phyloP scores from a whole-genome alignment of 2,329 filamentous ascomycete genomes.

The Trichoderma hamatum region DNA sequence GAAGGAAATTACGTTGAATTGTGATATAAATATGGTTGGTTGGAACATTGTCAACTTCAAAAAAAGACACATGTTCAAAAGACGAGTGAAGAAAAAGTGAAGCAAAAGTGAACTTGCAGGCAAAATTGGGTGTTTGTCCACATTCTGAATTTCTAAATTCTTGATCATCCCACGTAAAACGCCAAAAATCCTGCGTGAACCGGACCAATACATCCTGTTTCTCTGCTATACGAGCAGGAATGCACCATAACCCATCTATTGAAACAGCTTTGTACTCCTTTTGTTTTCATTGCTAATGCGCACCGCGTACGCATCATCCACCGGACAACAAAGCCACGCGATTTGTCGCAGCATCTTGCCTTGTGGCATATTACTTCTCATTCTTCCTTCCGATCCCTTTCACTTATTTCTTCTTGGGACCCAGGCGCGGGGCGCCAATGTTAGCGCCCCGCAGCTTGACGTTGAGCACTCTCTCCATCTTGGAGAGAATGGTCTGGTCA shows the following conservation, averaged over 20 bases:
- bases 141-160: constrained; percentile 21
- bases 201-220: constrained; percentile 22
- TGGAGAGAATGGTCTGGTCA: constrained; percentile 78
- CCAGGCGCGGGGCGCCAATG: constrained; percentile 26
- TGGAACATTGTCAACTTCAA: neutral
- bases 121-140: constrained; percentile 15
- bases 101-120: constrained; percentile 22
- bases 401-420: constrained; percentile 64
- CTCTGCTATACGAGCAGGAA: constrained; percentile 25
- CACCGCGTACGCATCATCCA: neutral
- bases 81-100: constrained; percentile 25
- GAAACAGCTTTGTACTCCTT: constrained; percentile 19
- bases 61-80: neutral
- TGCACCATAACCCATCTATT: constrained; percentile 23
- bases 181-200: constrained; percentile 26
- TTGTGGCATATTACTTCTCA: neutral
- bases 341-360: neutral
- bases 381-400: neutral
- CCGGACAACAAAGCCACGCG: neutral
- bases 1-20: neutral
- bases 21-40: neutral
- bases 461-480: constrained; percentile 84
- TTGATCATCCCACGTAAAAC: constrained; percentile 27
- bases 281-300: neutral
- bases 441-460: constrained; percentile 76